These are phyloP conservation scores for Claviceps digitariae DNA, from an alignment of 2,329 filamentous ascomycete genomes.

Conservation along the genomic window DNA sequence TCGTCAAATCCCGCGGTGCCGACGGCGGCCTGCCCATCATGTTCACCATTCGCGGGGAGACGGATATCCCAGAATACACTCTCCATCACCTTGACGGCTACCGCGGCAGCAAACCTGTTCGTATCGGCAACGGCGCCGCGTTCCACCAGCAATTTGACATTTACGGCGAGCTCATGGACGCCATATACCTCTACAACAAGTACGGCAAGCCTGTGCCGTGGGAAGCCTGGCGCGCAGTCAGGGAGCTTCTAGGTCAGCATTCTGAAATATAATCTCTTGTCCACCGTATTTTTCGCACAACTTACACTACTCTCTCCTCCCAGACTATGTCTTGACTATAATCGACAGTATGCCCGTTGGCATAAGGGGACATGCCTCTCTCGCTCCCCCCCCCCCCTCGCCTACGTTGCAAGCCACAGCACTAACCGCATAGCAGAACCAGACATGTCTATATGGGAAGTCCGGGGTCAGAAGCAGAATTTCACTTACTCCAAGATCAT, in stretches of 20 bases:
- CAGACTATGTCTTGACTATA: constrained; percentile 57
- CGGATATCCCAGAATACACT: constrained; percentile 58
- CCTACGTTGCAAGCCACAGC: not conserved
- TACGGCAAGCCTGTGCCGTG: constrained; percentile 65
- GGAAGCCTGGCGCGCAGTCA: constrained; percentile 61
- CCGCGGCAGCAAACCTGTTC: constrained; percentile 54
- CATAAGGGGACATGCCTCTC: not conserved
- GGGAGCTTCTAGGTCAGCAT: constrained; percentile 43
- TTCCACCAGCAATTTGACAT: constrained; percentile 69
- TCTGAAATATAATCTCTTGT: not conserved
- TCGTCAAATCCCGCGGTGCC: constrained; percentile 44
- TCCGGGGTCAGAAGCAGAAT: constrained; percentile 60
- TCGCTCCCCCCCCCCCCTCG: too few relatives aligned
- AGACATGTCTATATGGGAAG: constrained; percentile 79
- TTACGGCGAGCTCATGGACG: constrained; percentile 67
- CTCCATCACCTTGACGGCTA: constrained; percentile 61
- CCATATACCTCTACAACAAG: constrained; percentile 66
- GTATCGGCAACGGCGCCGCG: constrained; percentile 65
- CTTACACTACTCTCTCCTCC: not conserved
- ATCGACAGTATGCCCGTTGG: constrained; percentile 33
- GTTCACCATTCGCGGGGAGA: constrained; percentile 66
- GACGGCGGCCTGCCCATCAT: constrained; percentile 61
- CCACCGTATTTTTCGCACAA: not conserved
- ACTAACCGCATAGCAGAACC: constrained; percentile 28
- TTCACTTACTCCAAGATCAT: constrained; percentile 75